Evolutionary conservation across 2,329 filamentous ascomycete genomes (phyloP).

Genomic region (Rutstroemia sp.): DNA sequence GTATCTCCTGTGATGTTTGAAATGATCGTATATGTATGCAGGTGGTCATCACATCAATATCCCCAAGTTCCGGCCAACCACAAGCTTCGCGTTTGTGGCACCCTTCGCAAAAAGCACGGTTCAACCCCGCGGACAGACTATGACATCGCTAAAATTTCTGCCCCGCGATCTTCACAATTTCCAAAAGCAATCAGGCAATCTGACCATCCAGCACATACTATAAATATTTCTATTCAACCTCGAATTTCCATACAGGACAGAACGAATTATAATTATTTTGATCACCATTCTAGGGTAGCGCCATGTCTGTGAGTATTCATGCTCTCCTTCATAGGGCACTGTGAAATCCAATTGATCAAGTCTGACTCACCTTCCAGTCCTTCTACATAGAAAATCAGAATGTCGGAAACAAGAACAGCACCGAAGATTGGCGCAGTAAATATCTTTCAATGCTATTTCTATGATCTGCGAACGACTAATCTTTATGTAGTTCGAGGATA

Average conservation of each 20-base stretch:
- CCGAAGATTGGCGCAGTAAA: slow-evolving; percentile 80
- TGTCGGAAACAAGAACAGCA: slow-evolving; percentile 64
- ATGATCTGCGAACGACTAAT: not conserved
- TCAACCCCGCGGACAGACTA: not conserved
- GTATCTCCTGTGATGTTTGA: not conserved
- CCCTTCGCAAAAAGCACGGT: not conserved
- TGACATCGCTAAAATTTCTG: slow-evolving; percentile 6
- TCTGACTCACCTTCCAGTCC: slow-evolving; percentile 32
- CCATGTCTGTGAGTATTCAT: slow-evolving; percentile 7
- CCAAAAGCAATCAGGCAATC: not conserved
- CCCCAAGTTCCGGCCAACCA: not conserved
- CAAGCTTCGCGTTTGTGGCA: not conserved
- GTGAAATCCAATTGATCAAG: not conserved
- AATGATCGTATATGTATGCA: not conserved
- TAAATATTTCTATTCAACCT: not conserved
- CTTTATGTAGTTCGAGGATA: slow-evolving; percentile 47
- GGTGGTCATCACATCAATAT: not conserved
- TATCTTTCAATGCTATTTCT: slow-evolving; percentile 11
- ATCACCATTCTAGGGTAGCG: not conserved
- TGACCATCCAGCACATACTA: slow-evolving; percentile 1
- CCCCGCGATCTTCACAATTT: not conserved
- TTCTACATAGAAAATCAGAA: slow-evolving; percentile 76
- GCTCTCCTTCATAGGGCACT: not conserved
- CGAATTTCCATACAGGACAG: not conserved
- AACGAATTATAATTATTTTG: too few species aligned